Base-by-base conservation (phyloP, 2,329 filamentous ascomycete species). In the Penicillium sp. region DNA sequence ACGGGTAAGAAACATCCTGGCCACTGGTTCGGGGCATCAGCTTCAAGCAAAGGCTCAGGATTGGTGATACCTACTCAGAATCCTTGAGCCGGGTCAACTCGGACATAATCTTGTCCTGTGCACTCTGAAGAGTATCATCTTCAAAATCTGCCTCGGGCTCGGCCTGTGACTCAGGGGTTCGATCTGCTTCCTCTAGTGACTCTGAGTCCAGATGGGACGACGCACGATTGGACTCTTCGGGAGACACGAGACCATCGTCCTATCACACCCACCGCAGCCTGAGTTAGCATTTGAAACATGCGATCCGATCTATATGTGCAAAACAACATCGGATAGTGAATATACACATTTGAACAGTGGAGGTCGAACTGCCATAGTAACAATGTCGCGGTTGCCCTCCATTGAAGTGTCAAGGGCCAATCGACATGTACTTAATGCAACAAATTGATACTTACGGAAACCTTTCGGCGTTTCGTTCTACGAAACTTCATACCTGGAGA, bases 71-170 rank as follows among this genome's bases (percentile, higher is more conserved):
- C 58, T 48, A 66, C 63, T 66, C 62, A 9, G 48, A 49, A 43
- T 66, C 63, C 24, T 59, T 64, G 16, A 66, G 55, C 49, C 58
- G 53, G 8, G 58, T 47, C 59, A 93, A 73, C 64, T 93, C 89
- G 53, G 88, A 84, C 4, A 96, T 78, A 55, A 96, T 85, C 77
- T 91, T 90, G 64, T 95, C 90, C 69, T 96, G 91, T 0, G 91
- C 92, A 68, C 92, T 82, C 69, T 95, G 90, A 69, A 96, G 93
- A 10, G 72, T 87, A 48, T 92, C 84, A 5, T 88, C 89, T 54
- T 85, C 84, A 72, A 90, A 93, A 1, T 83, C 79, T 4, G 78
- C 76, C 53, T 84, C 79, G 52, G 83, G 84, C 57, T 79, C 75
- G 53, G 79, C 81, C 45, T 69, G 48, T 9, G 59, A 39, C 8